Conservation (phyloP, 768 basidiomycete species). For the Lactifluus hygrophoroides region DNA sequence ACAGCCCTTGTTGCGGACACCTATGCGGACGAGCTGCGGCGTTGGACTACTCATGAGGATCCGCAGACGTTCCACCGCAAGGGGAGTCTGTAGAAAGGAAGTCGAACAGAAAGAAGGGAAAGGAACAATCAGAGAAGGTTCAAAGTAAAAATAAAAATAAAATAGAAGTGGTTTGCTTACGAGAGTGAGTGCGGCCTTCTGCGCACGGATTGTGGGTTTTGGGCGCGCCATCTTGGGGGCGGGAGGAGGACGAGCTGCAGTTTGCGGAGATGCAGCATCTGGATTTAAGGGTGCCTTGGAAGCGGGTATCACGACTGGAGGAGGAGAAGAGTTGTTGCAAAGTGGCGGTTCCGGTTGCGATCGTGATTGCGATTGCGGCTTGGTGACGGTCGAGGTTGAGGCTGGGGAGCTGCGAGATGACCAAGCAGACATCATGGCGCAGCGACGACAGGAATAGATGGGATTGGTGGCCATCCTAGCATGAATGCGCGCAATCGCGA, state of each 20-base stretch:
- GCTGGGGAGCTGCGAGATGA: slow-evolving; percentile 30
- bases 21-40: slow-evolving; percentile 89
- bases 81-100: slow-evolving; percentile 74
- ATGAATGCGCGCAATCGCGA: slow-evolving; percentile 13
- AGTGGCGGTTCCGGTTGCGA: too few species aligned
- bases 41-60: slow-evolving; percentile 73
- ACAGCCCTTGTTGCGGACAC: slow-evolving; percentile 96
- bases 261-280: slow-evolving; percentile 62
- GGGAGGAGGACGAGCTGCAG: slow-evolving; percentile 63
- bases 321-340: too few species aligned
- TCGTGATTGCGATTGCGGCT: slow-evolving; percentile 28
- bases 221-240: slow-evolving; percentile 55
- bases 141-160: too few species aligned
- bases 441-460: slow-evolving; percentile 30
- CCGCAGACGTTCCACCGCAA: slow-evolving; percentile 63
- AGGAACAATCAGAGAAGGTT: neutral
- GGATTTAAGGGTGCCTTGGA: slow-evolving; percentile 37
- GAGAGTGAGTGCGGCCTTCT: slow-evolving; percentile 71
- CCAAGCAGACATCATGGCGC: slow-evolving; percentile 63
- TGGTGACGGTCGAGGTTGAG: slow-evolving; percentile 21
- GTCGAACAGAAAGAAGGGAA: too few species aligned
- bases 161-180: slow-evolving; percentile 30
- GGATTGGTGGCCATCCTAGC: slow-evolving; percentile 2
- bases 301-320: slow-evolving; percentile 44
- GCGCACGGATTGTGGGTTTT: slow-evolving; percentile 55